phyloP scores from a whole-genome alignment of 1,139 yeast species.

The Diutina catenulata region DNA sequence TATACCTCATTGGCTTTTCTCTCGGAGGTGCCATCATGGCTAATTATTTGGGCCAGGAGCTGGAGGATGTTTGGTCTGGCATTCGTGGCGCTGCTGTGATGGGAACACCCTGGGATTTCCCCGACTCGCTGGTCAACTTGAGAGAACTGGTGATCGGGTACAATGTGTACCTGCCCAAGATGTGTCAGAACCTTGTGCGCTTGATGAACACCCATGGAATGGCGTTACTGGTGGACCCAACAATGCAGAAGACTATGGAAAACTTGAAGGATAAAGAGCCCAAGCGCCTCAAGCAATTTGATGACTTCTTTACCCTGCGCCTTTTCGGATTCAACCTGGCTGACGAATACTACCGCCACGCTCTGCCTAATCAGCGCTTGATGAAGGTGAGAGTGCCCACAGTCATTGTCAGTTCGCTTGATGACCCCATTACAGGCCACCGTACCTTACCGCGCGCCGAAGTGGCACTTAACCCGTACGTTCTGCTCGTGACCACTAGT shows the following conservation, averaged over 20 bases:
- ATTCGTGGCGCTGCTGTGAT: slow-evolving; percentile 38
- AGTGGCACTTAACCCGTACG: slow-evolving; percentile 54
- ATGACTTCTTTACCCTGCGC: slow-evolving; percentile 2
- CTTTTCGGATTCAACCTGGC: slow-evolving; percentile 5
- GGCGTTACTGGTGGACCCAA: slow-evolving; percentile 16
- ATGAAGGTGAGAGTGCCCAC: slow-evolving; percentile 41
- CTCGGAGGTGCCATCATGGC: slow-evolving; percentile 46
- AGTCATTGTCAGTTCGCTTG: slow-evolving; percentile 36
- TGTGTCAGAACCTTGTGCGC: slow-evolving; percentile 37
- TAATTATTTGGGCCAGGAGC: slow-evolving; percentile 46
- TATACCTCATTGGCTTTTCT: slow-evolving; percentile 44
- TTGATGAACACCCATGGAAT: slow-evolving; percentile 28
- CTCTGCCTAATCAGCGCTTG: slow-evolving; percentile 22
- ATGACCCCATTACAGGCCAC: slow-evolving; percentile 49
- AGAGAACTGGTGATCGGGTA: slow-evolving; percentile 31
- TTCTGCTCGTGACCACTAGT: slow-evolving; percentile 53
- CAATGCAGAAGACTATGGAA: slow-evolving; percentile 21
- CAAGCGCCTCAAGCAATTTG: slow-evolving; percentile 8
- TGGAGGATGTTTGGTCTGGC: slow-evolving; percentile 19
- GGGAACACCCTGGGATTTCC: slow-evolving; percentile 13
- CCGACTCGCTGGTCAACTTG: slow-evolving; percentile 27
- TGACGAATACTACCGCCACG: slow-evolving; percentile 12
- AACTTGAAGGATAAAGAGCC: slow-evolving; percentile 14
- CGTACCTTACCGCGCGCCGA: slow-evolving; percentile 49
- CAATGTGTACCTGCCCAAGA: slow-evolving; percentile 38